Evolutionary conservation across 345 rosid species (phyloP).

Genomic region (Salix koriyanagi): DNA sequence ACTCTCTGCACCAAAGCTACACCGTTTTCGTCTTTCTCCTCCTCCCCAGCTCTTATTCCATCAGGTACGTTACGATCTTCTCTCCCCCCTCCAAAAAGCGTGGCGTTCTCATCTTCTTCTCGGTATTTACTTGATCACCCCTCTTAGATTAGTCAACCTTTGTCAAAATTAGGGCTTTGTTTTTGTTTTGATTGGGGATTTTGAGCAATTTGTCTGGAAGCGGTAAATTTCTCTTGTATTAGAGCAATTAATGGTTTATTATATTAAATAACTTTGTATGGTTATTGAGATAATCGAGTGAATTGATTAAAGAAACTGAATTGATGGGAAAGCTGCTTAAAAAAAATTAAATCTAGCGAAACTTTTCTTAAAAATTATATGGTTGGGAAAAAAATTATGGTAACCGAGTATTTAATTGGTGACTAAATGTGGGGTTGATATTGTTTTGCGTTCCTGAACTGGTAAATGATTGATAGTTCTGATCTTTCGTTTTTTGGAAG

Average conservation of each 20-base stretch:
- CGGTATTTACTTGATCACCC: not conserved
- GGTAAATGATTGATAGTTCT: not conserved
- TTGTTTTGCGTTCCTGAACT: not conserved
- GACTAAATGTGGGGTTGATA: not conserved
- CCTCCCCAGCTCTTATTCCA: not conserved
- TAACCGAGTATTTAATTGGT: not conserved
- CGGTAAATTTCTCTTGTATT: not conserved
- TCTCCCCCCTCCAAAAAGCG: not conserved
- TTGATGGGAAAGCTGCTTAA: not conserved
- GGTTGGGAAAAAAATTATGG: not conserved
- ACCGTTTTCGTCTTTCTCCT: not conserved
- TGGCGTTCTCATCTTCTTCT: not conserved
- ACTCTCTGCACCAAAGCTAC: not conserved
- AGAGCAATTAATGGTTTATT: not conserved
- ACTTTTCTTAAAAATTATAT: not conserved
- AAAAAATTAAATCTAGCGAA: not conserved
- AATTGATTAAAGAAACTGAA: not conserved
- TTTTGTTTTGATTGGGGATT: not conserved
- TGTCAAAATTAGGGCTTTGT: conserved; percentile 10
- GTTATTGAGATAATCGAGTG: not conserved
- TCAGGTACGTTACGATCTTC: conserved; percentile 8
- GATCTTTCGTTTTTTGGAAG: not conserved
- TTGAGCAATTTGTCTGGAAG: not conserved
- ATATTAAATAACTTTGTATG: not conserved
- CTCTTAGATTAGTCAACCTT: conserved; percentile 12